Evolutionary conservation across 805 yeast genomes (phyloP).

Genomic region (Kazachstania africana): DNA sequence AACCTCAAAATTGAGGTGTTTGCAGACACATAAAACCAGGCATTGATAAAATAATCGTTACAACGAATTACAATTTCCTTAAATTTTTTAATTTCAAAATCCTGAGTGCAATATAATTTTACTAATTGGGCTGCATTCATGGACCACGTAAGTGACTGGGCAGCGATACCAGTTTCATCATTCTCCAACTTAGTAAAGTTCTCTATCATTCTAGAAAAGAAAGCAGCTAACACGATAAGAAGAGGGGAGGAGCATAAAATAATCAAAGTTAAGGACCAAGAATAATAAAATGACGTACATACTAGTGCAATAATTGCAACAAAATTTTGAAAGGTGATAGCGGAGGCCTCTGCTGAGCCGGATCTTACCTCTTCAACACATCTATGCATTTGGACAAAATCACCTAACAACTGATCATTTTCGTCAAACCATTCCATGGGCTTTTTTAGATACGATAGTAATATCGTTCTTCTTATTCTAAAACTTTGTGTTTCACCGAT

Average conservation of each 20-base stretch:
- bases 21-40: constrained; percentile 35
- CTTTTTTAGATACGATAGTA: constrained; percentile 32
- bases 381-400: constrained; percentile 52
- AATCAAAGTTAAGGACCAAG: constrained; percentile 79
- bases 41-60: constrained; percentile 31
- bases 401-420: constrained; percentile 46
- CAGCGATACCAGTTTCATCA: constrained; percentile 37
- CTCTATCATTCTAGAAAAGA: constrained; percentile 42
- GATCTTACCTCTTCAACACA: constrained; percentile 63
- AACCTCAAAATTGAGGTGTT: constrained; percentile 48
- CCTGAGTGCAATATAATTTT: constrained; percentile 47
- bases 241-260: constrained; percentile 68
- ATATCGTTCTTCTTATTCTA: constrained; percentile 39
- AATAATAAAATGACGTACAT: constrained; percentile 56
- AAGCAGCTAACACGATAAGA: constrained; percentile 36
- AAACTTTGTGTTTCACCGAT: constrained; percentile 63
- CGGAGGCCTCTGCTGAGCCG: constrained; percentile 57
- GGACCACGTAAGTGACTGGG: constrained; percentile 61
- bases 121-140: constrained; percentile 49
- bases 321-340: constrained; percentile 40
- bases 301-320: constrained; percentile 44
- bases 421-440: constrained; percentile 54
- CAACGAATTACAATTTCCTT: constrained; percentile 19
- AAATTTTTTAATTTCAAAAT: constrained; percentile 38
- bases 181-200: constrained; percentile 47